These are phyloP conservation scores for Cytospora paraplurivora DNA, from an alignment of 2,329 filamentous ascomycete species.

Conservation along the genomic window DNA sequence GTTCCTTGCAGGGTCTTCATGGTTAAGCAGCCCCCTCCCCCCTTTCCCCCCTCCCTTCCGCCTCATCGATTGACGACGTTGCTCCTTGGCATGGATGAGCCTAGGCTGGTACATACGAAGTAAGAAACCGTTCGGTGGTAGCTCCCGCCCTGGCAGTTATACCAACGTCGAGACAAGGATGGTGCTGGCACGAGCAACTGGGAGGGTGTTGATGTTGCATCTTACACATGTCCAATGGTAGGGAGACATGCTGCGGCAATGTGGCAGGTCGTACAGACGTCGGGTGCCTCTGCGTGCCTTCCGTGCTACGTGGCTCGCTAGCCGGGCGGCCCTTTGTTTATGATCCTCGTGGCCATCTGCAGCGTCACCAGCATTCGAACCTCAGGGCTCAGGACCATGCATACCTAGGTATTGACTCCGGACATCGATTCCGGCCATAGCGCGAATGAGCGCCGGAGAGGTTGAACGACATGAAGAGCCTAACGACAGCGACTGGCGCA, in stretches of 20 bases:
- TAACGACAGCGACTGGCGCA: conserved; percentile 8
- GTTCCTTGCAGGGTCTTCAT: no score
- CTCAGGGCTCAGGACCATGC: neutral
- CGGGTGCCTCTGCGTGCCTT: conserved; percentile 22
- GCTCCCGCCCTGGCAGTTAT: neutral
- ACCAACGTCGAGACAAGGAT: neutral
- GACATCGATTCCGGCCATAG: no score
- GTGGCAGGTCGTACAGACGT: conserved; percentile 18
- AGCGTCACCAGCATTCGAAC: conserved; percentile 1
- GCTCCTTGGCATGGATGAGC: neutral
- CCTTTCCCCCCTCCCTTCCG: no score
- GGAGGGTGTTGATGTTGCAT: conserved; percentile 6
- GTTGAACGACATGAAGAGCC: conserved; percentile 6
- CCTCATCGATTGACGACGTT: no score
- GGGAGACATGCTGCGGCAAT: conserved; percentile 15
- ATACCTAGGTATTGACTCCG: no score
- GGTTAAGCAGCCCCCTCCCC: no score
- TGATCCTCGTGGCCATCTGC: conserved; percentile 9
- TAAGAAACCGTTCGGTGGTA: neutral
- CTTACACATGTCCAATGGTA: conserved; percentile 13
- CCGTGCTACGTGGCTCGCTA: conserved; percentile 30
- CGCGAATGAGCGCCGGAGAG: conserved; percentile 20
- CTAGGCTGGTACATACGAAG: neutral
- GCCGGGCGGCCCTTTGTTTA: conserved; percentile 23
- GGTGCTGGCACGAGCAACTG: conserved; percentile 5